Evolutionary conservation across 495 filamentous ascomycete species (phyloP).

Genomic region (Neurospora tetraspora): DNA sequence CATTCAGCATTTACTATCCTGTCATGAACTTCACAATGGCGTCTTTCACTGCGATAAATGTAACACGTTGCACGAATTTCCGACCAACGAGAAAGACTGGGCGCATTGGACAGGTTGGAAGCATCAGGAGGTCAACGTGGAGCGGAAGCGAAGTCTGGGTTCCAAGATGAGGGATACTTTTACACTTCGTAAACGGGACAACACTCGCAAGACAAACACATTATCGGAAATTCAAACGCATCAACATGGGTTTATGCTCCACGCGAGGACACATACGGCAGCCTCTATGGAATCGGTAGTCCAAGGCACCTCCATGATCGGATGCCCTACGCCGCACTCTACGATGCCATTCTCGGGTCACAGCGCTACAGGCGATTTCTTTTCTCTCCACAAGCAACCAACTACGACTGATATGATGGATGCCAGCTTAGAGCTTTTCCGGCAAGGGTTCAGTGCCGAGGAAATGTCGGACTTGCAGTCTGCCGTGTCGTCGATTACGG

Average conservation of each 20-base stretch:
- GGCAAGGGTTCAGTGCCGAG: constrained; percentile 10
- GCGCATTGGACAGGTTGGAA: constrained; percentile 21
- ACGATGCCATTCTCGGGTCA: constrained; percentile 7
- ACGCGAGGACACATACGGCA: constrained; percentile 12
- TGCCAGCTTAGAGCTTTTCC: constrained; percentile 17
- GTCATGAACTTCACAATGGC: constrained; percentile 20
- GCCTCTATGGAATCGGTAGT: constrained; percentile 5
- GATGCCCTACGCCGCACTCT: constrained; percentile 1
- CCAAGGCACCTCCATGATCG: constrained; percentile 7
- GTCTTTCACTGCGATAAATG: constrained; percentile 27
- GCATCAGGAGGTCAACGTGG: constrained; percentile 6
- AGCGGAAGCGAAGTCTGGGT: constrained; percentile 23
- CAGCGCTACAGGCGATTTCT: background rate
- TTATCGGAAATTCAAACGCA: background rate
- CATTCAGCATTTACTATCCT: constrained; percentile 23
- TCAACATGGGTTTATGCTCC: background rate
- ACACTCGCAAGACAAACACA: constrained; percentile 8
- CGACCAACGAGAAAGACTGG: constrained; percentile 29
- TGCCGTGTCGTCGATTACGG: constrained; percentile 13
- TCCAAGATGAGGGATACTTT: constrained; percentile 23
- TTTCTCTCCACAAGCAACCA: constrained; percentile 7
- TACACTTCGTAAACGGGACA: constrained; percentile 15
- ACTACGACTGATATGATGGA: constrained; percentile 1
- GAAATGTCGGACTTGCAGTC: constrained; percentile 14
- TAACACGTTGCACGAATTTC: constrained; percentile 20